These are phyloP conservation scores for Trichoderma gamsii DNA, from an alignment of 495 filamentous ascomycete genomes.

Conservation along the genomic window DNA sequence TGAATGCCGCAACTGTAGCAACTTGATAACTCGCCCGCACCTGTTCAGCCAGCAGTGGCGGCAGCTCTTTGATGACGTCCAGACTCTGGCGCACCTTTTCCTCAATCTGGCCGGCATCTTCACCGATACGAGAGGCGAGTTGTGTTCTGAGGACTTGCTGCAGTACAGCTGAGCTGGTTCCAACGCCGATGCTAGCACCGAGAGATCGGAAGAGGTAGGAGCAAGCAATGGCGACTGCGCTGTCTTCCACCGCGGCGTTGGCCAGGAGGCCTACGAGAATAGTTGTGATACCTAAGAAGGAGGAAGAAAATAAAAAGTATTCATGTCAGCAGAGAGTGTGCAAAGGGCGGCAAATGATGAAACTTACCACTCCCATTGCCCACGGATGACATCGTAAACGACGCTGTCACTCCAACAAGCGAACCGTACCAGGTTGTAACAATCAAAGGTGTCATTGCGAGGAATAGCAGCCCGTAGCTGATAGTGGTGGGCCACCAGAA, in stretches of 20 bases:
- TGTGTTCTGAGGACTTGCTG: conserved; percentile 62
- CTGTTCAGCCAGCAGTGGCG: conserved; percentile 50
- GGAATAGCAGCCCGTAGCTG: conserved; percentile 46
- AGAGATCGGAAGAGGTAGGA: conserved; percentile 82
- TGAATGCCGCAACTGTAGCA: conserved; percentile 33
- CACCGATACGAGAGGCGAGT: conserved; percentile 47
- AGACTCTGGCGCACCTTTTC: conserved; percentile 66
- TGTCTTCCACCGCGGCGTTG: conserved; percentile 60
- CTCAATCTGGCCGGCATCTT: conserved; percentile 64
- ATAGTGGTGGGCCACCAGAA: conserved; percentile 70
- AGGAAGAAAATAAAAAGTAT: background rate
- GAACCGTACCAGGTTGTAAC: conserved; percentile 31
- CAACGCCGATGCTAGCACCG: conserved; percentile 70
- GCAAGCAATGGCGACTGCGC: conserved; percentile 76
- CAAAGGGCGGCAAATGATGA: background rate
- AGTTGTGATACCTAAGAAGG: conserved; percentile 46
- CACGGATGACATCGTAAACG: conserved; percentile 35
- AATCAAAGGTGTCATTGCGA: conserved; percentile 51
- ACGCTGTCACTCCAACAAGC: conserved; percentile 46
- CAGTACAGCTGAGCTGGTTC: conserved; percentile 62
- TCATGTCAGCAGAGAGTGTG: background rate
- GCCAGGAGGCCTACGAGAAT: conserved; percentile 60
- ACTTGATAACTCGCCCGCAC: conserved; percentile 62
- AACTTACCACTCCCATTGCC: conserved; percentile 18
- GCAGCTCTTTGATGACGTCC: conserved; percentile 62